phyloP scores from a whole-genome alignment of 1,139 yeast genomes.

The Meyerozyma elateridarum region DNA sequence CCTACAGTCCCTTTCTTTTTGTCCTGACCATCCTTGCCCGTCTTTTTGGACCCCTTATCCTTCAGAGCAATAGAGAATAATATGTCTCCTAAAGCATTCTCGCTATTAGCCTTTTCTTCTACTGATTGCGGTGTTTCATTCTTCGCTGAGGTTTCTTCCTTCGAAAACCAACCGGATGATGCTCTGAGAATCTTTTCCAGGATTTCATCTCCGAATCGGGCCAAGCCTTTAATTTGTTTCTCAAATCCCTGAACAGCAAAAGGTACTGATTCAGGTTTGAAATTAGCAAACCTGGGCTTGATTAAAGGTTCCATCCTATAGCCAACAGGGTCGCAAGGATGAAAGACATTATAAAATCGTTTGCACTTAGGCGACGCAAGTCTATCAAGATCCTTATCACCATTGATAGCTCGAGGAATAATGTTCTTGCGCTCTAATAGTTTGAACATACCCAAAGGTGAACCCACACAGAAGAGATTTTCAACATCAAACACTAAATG shows the following conservation, averaged over 20 bases:
- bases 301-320: conserved; percentile 83
- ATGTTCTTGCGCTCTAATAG: conserved; percentile 58
- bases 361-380: conserved; percentile 47
- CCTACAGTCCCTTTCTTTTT: conserved; percentile 18
- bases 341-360: conserved; percentile 72
- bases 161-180: conserved; percentile 41
- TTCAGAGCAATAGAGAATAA: conserved; percentile 28
- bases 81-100: conserved; percentile 44
- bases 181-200: conserved; percentile 44
- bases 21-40: conserved; percentile 13
- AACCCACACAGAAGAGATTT: conserved; percentile 77
- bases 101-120: conserved; percentile 24
- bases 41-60: conserved; percentile 14
- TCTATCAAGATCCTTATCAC: conserved; percentile 13
- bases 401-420: conserved; percentile 28
- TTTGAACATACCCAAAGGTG: conserved; percentile 87
- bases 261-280: conserved; percentile 59
- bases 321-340: conserved; percentile 87
- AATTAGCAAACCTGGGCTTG: conserved; percentile 45
- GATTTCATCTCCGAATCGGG: conserved; percentile 40
- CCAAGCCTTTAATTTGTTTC: conserved; percentile 37
- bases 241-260: conserved; percentile 49
- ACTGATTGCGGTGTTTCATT: conserved; percentile 12
- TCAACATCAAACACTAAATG: conserved; percentile 66
- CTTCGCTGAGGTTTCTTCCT: conserved; percentile 21